phyloP scores from a whole-genome alignment of 2,329 filamentous ascomycete species.

The Exophiala xenobiotica region DNA sequence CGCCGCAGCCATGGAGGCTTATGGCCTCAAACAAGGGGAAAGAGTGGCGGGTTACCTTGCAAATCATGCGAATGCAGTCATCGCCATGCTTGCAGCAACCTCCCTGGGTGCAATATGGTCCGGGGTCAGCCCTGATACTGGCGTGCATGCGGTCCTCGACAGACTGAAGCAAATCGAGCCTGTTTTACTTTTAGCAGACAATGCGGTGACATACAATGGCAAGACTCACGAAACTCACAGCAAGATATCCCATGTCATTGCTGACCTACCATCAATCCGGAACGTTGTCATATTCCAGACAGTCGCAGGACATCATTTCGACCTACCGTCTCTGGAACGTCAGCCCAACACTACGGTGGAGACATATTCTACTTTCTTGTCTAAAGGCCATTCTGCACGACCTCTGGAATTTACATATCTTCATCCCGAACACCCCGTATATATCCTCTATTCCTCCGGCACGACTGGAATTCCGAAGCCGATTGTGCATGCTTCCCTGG shows the following conservation, averaged over 20 bases:
- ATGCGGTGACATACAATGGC: constrained; percentile 86
- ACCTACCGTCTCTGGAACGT: constrained; percentile 37
- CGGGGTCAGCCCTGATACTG: constrained; percentile 86
- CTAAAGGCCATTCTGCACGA: constrained; percentile 41
- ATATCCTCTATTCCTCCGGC: constrained; percentile 89
- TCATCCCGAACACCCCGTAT: constrained; percentile 81
- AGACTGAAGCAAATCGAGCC: constrained; percentile 82
- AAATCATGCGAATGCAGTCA: constrained; percentile 82
- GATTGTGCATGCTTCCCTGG: constrained; percentile 87
- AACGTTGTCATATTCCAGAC: constrained; percentile 74
- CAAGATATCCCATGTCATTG: constrained; percentile 77
- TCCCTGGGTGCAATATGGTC: constrained; percentile 90
- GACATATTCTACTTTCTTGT: constrained; percentile 48
- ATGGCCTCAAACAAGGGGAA: constrained; percentile 63
- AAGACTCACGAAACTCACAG: constrained; percentile 77
- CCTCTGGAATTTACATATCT: constrained; percentile 71
- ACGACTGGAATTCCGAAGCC: constrained; percentile 88
- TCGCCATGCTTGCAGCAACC: constrained; percentile 82
- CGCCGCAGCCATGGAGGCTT: constrained; percentile 66
- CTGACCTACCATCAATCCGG: constrained; percentile 64
- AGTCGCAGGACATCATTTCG: constrained; percentile 45
- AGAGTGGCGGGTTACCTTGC: constrained; percentile 74
- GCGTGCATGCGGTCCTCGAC: constrained; percentile 86
- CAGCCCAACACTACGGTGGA: constrained; percentile 38
- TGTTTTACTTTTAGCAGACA: constrained; percentile 79